Conservation (phyloP, 768 basidiomycete genomes). For the Lenzites betulinus region DNA sequence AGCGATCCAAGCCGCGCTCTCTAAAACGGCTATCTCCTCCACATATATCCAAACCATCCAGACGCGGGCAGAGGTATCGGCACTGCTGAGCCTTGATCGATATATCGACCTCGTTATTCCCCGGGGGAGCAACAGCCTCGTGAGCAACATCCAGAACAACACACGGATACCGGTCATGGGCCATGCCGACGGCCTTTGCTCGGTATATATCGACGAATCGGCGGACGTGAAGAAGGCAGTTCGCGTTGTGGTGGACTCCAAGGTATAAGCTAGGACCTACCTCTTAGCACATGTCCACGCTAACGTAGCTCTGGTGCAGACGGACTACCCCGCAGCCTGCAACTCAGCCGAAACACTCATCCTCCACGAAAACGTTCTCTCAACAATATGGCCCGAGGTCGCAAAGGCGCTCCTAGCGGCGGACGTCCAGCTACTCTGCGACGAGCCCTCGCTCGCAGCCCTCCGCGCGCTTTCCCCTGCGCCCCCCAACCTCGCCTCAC, state of each 20-base stretch:
- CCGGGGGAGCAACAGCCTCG: conserved; percentile 89
- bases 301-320: conserved; percentile 45
- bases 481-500: conserved; percentile 41
- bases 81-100: conserved; percentile 80
- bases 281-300: neutral
- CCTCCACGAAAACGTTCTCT: conserved; percentile 72
- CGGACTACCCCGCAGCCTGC: conserved; percentile 94
- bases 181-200: conserved; percentile 95
- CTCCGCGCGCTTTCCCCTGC: conserved; percentile 43
- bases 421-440: conserved; percentile 81
- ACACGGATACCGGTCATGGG: conserved; percentile 98
- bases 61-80: conserved; percentile 87
- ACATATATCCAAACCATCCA: conserved; percentile 92
- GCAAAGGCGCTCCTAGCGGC: conserved; percentile 69
- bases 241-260: conserved; percentile 85
- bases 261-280: conserved; percentile 79
- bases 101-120: conserved; percentile 98
- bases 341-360: conserved; percentile 91
- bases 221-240: conserved; percentile 81
- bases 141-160: conserved; percentile 82
- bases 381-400: conserved; percentile 79
- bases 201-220: conserved; percentile 83
- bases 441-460: conserved; percentile 59
- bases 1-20: conserved; percentile 78
- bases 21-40: conserved; percentile 68